phyloP scores from a whole-genome alignment of 2,329 filamentous ascomycete genomes.

The Emmonsia crescens region DNA sequence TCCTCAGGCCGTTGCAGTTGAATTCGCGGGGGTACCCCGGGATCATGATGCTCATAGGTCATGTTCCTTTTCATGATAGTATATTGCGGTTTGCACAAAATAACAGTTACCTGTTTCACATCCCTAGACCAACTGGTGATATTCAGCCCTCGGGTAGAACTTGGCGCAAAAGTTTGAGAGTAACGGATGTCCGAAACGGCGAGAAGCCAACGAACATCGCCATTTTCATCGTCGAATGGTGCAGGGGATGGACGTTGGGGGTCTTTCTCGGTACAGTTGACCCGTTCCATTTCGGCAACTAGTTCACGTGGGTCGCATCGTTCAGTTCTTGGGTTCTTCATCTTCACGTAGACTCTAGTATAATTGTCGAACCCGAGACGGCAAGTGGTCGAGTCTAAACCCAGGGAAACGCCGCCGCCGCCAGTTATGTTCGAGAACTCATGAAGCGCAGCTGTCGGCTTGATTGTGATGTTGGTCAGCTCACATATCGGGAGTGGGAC shows the following conservation, averaged over 20 bases:
- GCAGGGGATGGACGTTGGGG: background rate
- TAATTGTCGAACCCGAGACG: background rate
- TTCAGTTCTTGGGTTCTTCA: background rate
- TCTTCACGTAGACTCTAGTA: background rate
- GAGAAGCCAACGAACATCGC: background rate
- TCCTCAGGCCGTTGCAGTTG: background rate
- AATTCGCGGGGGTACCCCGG: background rate
- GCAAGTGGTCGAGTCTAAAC: background rate
- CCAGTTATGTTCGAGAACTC: background rate
- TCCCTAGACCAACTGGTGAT: background rate
- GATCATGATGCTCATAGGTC: background rate
- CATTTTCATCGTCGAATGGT: background rate
- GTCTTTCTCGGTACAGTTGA: background rate
- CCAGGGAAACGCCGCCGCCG: background rate
- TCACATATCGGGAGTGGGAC: background rate
- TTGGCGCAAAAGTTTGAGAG: background rate
- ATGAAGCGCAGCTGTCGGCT: background rate
- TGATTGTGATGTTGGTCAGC: background rate
- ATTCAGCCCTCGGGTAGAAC: background rate
- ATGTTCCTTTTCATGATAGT: background rate
- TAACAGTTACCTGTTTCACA: background rate
- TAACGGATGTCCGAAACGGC: background rate
- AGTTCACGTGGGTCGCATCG: background rate
- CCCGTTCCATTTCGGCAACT: background rate
- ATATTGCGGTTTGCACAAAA: conserved; percentile 1